Conservation (phyloP, 805 yeast genomes). For the Ascoidea tarda region DNA sequence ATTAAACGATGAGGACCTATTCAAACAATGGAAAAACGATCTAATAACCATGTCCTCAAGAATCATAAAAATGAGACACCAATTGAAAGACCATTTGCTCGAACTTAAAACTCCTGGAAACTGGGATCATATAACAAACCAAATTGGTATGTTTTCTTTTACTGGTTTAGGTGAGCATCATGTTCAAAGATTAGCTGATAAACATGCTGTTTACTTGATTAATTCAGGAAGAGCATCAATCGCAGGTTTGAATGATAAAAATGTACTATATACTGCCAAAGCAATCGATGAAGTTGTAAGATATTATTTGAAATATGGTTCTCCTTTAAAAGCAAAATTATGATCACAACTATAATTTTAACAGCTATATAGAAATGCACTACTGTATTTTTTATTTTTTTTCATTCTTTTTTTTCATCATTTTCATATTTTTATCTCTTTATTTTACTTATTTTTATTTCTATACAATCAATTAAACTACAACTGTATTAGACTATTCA, state of each 20-base stretch:
- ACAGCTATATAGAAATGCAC: too few relatives aligned
- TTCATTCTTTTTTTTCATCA: too few relatives aligned
- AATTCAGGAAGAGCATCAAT: slow-evolving; percentile 85
- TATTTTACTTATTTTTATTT: too few relatives aligned
- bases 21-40: slow-evolving; percentile 67
- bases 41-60: slow-evolving; percentile 70
- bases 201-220: slow-evolving; percentile 73
- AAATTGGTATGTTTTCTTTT: slow-evolving; percentile 94
- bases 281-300: slow-evolving; percentile 35
- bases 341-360: too few relatives aligned
- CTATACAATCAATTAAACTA: too few relatives aligned
- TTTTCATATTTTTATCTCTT: too few relatives aligned
- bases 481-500: too few relatives aligned
- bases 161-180: slow-evolving; percentile 69
- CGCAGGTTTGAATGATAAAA: slow-evolving; percentile 72
- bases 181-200: slow-evolving; percentile 53
- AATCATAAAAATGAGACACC: slow-evolving; percentile 55
- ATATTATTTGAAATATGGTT: neutral
- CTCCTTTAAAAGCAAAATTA: too few relatives aligned
- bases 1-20: slow-evolving; percentile 43
- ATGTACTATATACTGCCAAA: slow-evolving; percentile 62
- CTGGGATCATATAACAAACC: slow-evolving; percentile 81
- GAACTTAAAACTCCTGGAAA: slow-evolving; percentile 34
- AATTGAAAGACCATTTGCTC: slow-evolving; percentile 49
- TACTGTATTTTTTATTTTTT: too few relatives aligned